phyloP scores from a whole-genome alignment of 2,329 filamentous ascomycete genomes.

The Colletotrichum sp. region DNA sequence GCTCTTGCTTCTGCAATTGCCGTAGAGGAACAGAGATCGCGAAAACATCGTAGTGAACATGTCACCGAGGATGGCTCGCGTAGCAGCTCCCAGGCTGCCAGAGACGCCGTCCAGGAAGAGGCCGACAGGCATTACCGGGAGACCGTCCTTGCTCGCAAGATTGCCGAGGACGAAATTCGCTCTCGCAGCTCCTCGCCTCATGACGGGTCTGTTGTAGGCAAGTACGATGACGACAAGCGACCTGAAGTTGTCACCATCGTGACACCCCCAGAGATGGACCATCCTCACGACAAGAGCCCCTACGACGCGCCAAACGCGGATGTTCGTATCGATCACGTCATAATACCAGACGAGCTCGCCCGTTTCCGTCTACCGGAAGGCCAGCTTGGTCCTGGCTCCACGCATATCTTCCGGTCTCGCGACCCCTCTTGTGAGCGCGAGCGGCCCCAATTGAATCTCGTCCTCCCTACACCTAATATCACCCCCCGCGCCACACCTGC shows the following conservation, averaged over 20 bases:
- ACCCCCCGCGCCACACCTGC: slow-evolving; percentile 45
- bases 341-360: slow-evolving; percentile 57
- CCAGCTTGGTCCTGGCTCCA: slow-evolving; percentile 28
- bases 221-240: slow-evolving; percentile 46
- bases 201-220: slow-evolving; percentile 60
- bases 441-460: slow-evolving; percentile 64
- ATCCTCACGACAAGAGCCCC: slow-evolving; percentile 48
- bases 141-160: slow-evolving; percentile 56
- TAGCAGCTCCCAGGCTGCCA: slow-evolving; percentile 32
- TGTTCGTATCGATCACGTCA: slow-evolving; percentile 63
- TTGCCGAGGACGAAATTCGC: slow-evolving; percentile 57
- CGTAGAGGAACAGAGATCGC: slow-evolving; percentile 42
- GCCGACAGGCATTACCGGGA: slow-evolving; percentile 65
- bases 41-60: slow-evolving; percentile 34
- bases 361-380: slow-evolving; percentile 33
- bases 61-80: slow-evolving; percentile 37
- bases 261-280: slow-evolving; percentile 58
- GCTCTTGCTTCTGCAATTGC: slow-evolving; percentile 53
- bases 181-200: slow-evolving; percentile 54
- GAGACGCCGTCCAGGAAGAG: slow-evolving; percentile 58
- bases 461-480: slow-evolving; percentile 62
- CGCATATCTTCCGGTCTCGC: slow-evolving; percentile 45
- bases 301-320: slow-evolving; percentile 69
- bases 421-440: slow-evolving; percentile 61
- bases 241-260: slow-evolving; percentile 50